These are phyloP conservation scores for Paramecium tetraurelia DNA, from an alignment of 73 alveolate genomes.

Conservation along the genomic window DNA sequence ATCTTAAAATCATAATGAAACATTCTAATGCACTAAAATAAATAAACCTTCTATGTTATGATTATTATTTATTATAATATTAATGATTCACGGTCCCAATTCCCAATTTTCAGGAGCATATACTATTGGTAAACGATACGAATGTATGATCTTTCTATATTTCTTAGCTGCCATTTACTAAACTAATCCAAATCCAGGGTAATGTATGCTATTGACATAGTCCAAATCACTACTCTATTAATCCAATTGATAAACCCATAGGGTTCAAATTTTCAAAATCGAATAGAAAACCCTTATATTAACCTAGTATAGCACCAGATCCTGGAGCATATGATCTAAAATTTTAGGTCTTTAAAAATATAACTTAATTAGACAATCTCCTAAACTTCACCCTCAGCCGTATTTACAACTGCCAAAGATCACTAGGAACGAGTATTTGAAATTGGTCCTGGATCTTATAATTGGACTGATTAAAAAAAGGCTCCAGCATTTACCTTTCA, in stretches of 20 bases:
- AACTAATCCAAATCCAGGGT: constrained; percentile 31
- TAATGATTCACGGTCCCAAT: constrained; percentile 47
- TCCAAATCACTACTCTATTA: background rate
- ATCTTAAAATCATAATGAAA: background rate
- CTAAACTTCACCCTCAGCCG: background rate
- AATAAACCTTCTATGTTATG: background rate
- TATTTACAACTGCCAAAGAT: background rate
- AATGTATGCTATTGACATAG: background rate
- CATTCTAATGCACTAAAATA: background rate
- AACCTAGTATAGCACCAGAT: background rate
- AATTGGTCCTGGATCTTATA: constrained; percentile 33
- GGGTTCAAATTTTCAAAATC: background rate
- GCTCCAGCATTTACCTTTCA: constrained; percentile 47
- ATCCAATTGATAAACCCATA: background rate
- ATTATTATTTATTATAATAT: background rate
- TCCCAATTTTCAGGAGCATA: constrained; percentile 10
- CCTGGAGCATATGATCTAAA: background rate
- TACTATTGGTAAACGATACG: constrained; percentile 1
- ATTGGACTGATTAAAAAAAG: background rate
- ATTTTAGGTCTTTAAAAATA: background rate
- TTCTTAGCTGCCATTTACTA: background rate
- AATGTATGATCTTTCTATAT: background rate
- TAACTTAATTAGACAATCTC: background rate
- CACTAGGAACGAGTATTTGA: background rate
- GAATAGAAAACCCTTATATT: background rate